Conservation (phyloP, 116 monocot genomes). For the Posidonia oceanica region DNA sequence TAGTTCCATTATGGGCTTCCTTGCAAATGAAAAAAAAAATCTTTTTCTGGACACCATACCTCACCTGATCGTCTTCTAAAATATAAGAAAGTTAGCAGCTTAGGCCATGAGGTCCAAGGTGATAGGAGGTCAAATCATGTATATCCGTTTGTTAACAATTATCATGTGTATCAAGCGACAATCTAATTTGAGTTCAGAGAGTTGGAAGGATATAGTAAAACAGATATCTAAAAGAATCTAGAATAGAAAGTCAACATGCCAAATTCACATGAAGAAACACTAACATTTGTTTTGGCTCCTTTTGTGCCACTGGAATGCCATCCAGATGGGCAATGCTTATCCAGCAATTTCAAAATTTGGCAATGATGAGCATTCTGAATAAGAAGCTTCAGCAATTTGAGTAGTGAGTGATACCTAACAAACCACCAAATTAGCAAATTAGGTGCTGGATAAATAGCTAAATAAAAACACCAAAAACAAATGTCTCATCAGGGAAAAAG, state of each 20-base stretch:
- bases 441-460: background rate
- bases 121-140: no score
- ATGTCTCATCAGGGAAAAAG: no score
- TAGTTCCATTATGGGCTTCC: no score
- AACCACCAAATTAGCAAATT: background rate
- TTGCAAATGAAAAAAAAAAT: no score
- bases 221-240: background rate
- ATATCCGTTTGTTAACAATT: no score
- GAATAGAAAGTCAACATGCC: background rate
- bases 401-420: conserved; percentile 31
- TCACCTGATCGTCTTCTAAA: no score
- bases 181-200: background rate
- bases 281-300: conserved; percentile 1
- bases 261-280: background rate
- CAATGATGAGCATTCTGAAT: conserved; percentile 40
- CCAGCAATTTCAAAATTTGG: conserved; percentile 24
- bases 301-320: background rate
- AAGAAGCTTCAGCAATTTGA: conserved; percentile 31
- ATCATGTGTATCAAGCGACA: no score
- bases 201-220: background rate
- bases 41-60: no score
- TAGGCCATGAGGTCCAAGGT: no score
- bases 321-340: conserved; percentile 29
- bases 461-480: no score
- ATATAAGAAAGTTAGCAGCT: no score